Evolutionary conservation across 140 eudicot genomes (phyloP), one percentile per base, ranked within the genome.

Genomic region (Flaveria floridana): DNA sequence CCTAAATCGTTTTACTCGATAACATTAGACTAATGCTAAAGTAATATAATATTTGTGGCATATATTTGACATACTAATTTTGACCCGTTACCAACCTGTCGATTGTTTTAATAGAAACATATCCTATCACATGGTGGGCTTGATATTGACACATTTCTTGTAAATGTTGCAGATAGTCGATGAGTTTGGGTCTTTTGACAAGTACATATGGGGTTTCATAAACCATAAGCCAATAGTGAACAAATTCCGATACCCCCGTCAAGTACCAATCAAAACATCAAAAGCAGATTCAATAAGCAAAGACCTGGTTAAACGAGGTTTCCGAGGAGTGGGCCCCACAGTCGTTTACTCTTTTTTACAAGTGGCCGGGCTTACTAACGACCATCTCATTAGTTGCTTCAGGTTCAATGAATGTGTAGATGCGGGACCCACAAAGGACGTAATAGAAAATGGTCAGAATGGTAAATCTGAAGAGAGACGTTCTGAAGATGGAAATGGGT

Each of bases 241-340:
- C 79, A 82, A 83, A 21, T 92, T 92, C 69, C 95, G 95, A 46
- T 89, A 92, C 76, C 79, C 96, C 14, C 84, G 85, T 20, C 85
- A 81, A 81, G 72, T 81, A 19, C 85, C 85, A 30, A 81, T 81
- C 72, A 81, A 77, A 47, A 77, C 85, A 9, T 81, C 85, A 34
- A 81, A 81, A 21, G 82, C 85, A 4, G 85, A 81, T 6, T 67
- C 81, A 48, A 81, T 81, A 56, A 81, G 85, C 67, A 81, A 81
- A 77, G 85, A 89, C 65, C 81, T 92, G 30, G 89, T 92, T 15
- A 84, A 78, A 83, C 81, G 97, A 63, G 96, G 96, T 13, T 89
- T 92, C 42, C 86, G 96, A 58, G 92, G 97, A 14, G 95, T 92
- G 39, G 95, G 97, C 4, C 96, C 96, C 12, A 89, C 97, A 9